Evolutionary conservation across 768 basidiomycete genomes (phyloP).

Genomic region (Rhizopogon vinicolor): DNA sequence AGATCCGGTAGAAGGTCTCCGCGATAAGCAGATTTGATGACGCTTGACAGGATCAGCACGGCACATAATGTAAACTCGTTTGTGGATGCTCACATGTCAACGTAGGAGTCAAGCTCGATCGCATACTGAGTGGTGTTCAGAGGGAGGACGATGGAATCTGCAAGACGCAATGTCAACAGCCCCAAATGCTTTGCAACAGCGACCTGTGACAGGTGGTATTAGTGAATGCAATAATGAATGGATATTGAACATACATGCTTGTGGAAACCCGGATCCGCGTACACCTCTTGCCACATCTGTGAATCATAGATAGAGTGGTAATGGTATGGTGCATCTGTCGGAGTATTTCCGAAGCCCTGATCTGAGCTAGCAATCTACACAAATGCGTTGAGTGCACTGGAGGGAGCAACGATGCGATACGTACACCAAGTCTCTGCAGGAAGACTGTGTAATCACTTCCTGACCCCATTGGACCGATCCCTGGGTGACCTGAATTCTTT

Average conservation of each 20-base stretch:
- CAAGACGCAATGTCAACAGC: constrained; percentile 54
- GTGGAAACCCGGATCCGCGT: constrained; percentile 72
- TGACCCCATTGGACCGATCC: constrained; percentile 63
- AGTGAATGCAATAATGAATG: not conserved
- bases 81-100: constrained; percentile 43
- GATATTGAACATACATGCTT: constrained; percentile 36
- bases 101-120: constrained; percentile 57
- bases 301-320: constrained; percentile 77
- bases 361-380: constrained; percentile 30
- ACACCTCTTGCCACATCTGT: constrained; percentile 66
- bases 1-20: constrained; percentile 27
- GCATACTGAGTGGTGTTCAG: constrained; percentile 78
- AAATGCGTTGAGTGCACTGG: not conserved
- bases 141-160: constrained; percentile 62
- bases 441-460: constrained; percentile 94
- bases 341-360: constrained; percentile 26
- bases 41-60: constrained; percentile 27
- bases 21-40: constrained; percentile 40
- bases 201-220: constrained; percentile 31
- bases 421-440: constrained; percentile 71
- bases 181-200: constrained; percentile 68
- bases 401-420: constrained; percentile 12
- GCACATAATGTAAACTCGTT: constrained; percentile 20
- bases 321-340: constrained; percentile 64
- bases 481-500: constrained; percentile 19